A percentile compares a stretch with the other conserved stretches of the same genome.
Conservation (phyloP, 805 yeast genomes). For the Candida ficus region DNA sequence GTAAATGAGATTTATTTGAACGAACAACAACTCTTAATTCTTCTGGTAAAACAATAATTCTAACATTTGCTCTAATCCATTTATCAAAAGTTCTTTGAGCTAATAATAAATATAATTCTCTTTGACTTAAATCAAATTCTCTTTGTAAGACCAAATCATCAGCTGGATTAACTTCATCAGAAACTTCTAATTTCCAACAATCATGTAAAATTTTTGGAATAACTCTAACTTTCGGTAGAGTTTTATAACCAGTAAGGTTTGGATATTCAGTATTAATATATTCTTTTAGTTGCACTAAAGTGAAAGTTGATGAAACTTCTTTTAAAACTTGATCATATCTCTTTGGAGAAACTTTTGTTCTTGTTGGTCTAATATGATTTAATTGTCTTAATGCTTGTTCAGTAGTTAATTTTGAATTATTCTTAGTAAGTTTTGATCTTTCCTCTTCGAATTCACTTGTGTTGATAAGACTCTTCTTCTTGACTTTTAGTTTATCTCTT, state of each 20-base stretch:
- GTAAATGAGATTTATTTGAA: conserved; percentile 19
- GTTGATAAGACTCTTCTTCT: not conserved
- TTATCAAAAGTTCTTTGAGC: conserved; percentile 18
- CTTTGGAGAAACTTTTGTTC: conserved; percentile 12
- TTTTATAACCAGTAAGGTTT: not conserved
- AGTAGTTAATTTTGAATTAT: conserved; percentile 7
- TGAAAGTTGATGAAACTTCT: conserved; percentile 13
- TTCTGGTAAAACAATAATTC: conserved; percentile 17
- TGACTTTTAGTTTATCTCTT: not conserved
- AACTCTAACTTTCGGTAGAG: conserved; percentile 5
- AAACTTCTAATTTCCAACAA: conserved; percentile 17
- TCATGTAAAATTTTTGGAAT: conserved; percentile 8
- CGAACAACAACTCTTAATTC: conserved; percentile 19
- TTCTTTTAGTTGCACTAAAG: conserved; percentile 12
- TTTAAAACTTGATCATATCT: conserved; percentile 16
- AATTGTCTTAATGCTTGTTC: conserved; percentile 6
- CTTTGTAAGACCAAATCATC: conserved; percentile 17
- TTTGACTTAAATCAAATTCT: conserved; percentile 16
- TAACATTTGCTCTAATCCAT: conserved; percentile 24
- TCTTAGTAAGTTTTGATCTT: conserved; percentile 4
- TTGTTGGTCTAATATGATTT: conserved; percentile 15
- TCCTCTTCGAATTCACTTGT: conserved; percentile 4
- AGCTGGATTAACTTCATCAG: conserved; percentile 11
- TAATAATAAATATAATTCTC: conserved; percentile 18
- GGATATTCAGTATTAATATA: conserved; percentile 13